A percentile compares a stretch with the other conserved stretches of the same genome.
Evolutionary conservation across 371 early-diverging fungal genomes (phyloP).

Genomic region (Mucor irregularis): DNA sequence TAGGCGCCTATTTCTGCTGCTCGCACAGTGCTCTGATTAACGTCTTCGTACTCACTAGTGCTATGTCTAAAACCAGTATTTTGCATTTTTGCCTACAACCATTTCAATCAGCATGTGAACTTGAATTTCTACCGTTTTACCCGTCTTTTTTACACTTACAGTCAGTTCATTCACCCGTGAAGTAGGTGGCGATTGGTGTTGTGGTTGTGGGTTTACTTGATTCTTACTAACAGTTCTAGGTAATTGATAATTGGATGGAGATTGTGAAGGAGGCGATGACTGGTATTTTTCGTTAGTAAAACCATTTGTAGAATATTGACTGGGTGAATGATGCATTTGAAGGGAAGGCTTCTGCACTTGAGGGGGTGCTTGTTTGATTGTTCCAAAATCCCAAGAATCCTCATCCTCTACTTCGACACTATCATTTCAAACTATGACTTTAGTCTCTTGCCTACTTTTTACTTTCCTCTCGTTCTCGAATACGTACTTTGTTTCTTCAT

Average conservation of each 20-base stretch:
- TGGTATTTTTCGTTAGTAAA: conserved; percentile 13
- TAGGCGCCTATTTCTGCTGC: conserved; percentile 24
- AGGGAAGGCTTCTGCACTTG: conserved; percentile 27
- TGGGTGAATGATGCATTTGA: conserved; percentile 20
- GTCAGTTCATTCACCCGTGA: conserved; percentile 23
- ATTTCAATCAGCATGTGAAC: neutral
- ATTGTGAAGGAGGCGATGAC: conserved; percentile 1
- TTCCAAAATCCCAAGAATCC: conserved; percentile 60
- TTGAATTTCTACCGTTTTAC: neutral
- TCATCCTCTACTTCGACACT: conserved; percentile 36
- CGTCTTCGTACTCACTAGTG: conserved; percentile 24
- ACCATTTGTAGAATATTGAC: conserved; percentile 30
- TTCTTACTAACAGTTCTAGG: conserved; percentile 20
- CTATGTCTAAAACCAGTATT: conserved; percentile 22
- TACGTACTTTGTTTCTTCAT: conserved; percentile 54
- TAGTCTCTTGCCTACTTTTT: neutral
- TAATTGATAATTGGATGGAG: too few relatives aligned
- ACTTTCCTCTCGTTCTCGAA: neutral
- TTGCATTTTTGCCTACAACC: conserved; percentile 17
- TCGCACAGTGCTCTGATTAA: conserved; percentile 40
- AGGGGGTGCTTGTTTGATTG: conserved; percentile 46
- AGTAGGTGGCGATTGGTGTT: conserved; percentile 3
- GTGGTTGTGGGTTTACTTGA: conserved; percentile 20
- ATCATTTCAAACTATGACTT: neutral
- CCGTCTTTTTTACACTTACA: conserved; percentile 13